These are phyloP conservation scores for Penicillium sp. DNA, from an alignment of 2,329 filamentous ascomycete genomes.

Conservation along the genomic window DNA sequence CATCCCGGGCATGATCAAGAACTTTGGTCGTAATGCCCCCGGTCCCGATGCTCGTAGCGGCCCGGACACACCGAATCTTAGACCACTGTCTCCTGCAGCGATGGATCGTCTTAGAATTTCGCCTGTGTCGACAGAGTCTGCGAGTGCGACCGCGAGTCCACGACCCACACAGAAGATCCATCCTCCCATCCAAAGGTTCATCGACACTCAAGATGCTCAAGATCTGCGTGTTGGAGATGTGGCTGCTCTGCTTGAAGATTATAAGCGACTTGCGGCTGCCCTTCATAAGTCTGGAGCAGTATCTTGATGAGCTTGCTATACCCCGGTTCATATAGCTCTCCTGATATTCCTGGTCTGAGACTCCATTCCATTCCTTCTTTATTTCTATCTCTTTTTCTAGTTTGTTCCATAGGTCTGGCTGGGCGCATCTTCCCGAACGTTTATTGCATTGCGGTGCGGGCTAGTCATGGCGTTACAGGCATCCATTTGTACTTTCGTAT, in stretches of 20 bases:
- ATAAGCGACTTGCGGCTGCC: constrained; percentile 67
- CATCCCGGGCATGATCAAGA: constrained; percentile 74
- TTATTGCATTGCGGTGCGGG: constrained; percentile 14
- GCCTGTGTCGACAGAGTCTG: constrained; percentile 18
- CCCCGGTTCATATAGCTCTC: neutral
- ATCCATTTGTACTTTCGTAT: constrained; percentile 8
- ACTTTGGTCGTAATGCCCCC: constrained; percentile 61
- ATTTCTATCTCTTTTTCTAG: neutral
- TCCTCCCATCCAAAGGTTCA: constrained; percentile 71
- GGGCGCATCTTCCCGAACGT: neutral
- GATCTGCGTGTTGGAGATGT: constrained; percentile 75
- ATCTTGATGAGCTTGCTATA: constrained; percentile 12
- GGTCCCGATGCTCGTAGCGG: constrained; percentile 43
- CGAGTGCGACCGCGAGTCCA: constrained; percentile 10
- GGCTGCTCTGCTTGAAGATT: constrained; percentile 70
- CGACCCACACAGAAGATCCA: constrained; percentile 30
- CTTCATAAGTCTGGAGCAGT: constrained; percentile 52
- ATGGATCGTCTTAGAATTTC: constrained; percentile 39
- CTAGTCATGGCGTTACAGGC: constrained; percentile 20
- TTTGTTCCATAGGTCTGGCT: neutral
- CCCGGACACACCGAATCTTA: constrained; percentile 8
- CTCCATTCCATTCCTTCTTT: neutral
- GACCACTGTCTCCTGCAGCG: constrained; percentile 43
- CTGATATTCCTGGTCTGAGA: neutral
- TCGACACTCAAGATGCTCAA: constrained; percentile 68